Evolutionary conservation across 257 asterid species (phyloP).

Genomic region (Prunella vulgaris): DNA sequence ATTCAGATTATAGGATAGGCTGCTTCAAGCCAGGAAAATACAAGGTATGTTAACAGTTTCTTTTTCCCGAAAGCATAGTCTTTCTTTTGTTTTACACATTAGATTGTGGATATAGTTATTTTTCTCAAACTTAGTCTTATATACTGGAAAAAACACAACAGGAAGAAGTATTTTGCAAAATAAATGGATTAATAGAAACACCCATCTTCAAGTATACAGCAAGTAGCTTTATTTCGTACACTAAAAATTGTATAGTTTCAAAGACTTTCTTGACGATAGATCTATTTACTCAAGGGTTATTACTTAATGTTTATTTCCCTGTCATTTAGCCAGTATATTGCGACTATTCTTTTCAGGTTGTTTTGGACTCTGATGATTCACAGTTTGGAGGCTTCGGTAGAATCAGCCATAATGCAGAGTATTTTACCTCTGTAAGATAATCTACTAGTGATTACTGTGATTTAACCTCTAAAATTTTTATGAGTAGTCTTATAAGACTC

Average conservation of each 20-base stretch:
- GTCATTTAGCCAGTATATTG: neutral
- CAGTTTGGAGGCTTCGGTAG: slow-evolving; percentile 79
- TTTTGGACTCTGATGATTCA: slow-evolving; percentile 70
- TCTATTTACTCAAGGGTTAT: too few species aligned
- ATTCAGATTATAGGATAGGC: slow-evolving; percentile 77
- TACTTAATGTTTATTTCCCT: neutral
- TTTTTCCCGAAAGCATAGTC: neutral
- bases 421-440: slow-evolving; percentile 69
- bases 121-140: neutral
- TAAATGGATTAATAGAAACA: neutral
- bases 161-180: neutral
- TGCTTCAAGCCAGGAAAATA: slow-evolving; percentile 92
- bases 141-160: neutral
- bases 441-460: neutral
- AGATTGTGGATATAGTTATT: neutral
- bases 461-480: neutral
- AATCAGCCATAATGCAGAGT: slow-evolving; percentile 63
- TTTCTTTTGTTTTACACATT: neutral
- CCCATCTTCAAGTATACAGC: neutral
- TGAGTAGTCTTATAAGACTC: neutral
- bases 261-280: neutral
- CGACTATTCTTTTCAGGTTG: slow-evolving; percentile 47
- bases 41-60: slow-evolving; percentile 45
- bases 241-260: neutral
- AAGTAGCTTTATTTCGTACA: neutral